Conservation (phyloP, 1,284 basidiomycete genomes). For the Puccinia novopanici region DNA sequence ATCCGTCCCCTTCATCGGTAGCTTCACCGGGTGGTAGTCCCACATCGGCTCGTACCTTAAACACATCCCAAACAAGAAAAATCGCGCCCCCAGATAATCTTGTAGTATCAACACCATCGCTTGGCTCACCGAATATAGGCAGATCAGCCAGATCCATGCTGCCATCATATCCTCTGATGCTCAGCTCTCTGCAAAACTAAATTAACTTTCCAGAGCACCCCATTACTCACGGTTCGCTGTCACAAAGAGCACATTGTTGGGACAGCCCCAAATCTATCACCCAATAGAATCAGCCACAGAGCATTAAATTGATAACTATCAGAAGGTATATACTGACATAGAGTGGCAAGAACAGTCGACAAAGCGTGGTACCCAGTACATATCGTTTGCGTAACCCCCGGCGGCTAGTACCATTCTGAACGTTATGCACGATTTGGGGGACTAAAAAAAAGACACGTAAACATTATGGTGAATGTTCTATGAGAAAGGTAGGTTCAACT, state of each 20-base stretch:
- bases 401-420: slow-evolving; percentile 54
- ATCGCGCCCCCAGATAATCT: slow-evolving; percentile 55
- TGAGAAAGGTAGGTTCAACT: slow-evolving; percentile 22
- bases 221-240: slow-evolving; percentile 55
- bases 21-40: slow-evolving; percentile 58
- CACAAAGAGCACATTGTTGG: slow-evolving; percentile 56
- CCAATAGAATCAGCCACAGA: not conserved
- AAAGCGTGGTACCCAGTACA: slow-evolving; percentile 57
- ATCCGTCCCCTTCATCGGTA: slow-evolving; percentile 48
- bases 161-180: not conserved
- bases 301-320: no score
- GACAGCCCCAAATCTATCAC: slow-evolving; percentile 55
- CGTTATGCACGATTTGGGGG: slow-evolving; percentile 58
- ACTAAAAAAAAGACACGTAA: slow-evolving; percentile 48
- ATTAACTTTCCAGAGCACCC: not conserved
- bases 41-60: slow-evolving; percentile 52
- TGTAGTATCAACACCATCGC: slow-evolving; percentile 56
- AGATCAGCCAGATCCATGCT: slow-evolving; percentile 56
- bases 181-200: not conserved
- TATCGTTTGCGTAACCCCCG: slow-evolving; percentile 55
- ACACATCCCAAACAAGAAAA: slow-evolving; percentile 56
- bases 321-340: no score
- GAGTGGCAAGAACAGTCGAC: slow-evolving; percentile 57
- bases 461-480: not conserved
- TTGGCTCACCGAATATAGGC: slow-evolving; percentile 54